A percentile compares a stretch with the other conserved stretches of the same genome.
These are phyloP conservation scores for Micractinium conductrix DNA, from an alignment of 139 green algal genomes.

Conservation along the genomic window DNA sequence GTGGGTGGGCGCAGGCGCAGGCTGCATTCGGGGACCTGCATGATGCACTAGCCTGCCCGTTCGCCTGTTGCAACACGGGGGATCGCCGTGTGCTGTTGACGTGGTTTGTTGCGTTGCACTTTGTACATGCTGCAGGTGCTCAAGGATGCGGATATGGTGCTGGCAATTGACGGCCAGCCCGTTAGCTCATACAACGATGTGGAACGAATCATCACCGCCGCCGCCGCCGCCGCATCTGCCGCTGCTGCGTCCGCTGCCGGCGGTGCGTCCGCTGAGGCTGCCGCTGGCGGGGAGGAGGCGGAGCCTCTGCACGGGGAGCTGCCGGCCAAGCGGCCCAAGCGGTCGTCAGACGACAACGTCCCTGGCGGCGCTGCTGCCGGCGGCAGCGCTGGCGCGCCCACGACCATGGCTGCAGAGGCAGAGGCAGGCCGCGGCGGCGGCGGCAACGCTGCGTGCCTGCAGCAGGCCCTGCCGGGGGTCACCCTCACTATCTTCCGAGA, in stretches of 20 bases:
- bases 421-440: neutral
- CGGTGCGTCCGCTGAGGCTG: neutral
- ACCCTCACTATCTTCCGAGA: constrained; percentile 53
- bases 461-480: constrained; percentile 35
- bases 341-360: neutral
- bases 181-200: constrained; percentile 79
- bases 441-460: too few species aligned
- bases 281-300: neutral
- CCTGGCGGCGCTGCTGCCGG: neutral
- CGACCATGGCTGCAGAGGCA: neutral
- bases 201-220: constrained; percentile 47
- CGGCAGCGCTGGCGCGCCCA: neutral
- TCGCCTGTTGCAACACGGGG: too few species aligned
- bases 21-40: too few species aligned
- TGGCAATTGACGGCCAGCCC: constrained; percentile 71
- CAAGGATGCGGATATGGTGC: constrained; percentile 81
- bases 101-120: neutral
- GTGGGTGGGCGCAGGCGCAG: constrained; percentile 32
- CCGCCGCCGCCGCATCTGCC: neutral
- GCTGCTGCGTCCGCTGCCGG: neutral
- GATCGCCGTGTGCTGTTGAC: too few species aligned
- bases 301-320: neutral
- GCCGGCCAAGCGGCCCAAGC: neutral
- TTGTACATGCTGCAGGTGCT: constrained; percentile 52
- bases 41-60: too few species aligned